Evolutionary conservation across 2,329 filamentous ascomycete genomes (phyloP), one percentile per base, ranked within the genome.

Genomic region (Trichoderma hamatum): DNA sequence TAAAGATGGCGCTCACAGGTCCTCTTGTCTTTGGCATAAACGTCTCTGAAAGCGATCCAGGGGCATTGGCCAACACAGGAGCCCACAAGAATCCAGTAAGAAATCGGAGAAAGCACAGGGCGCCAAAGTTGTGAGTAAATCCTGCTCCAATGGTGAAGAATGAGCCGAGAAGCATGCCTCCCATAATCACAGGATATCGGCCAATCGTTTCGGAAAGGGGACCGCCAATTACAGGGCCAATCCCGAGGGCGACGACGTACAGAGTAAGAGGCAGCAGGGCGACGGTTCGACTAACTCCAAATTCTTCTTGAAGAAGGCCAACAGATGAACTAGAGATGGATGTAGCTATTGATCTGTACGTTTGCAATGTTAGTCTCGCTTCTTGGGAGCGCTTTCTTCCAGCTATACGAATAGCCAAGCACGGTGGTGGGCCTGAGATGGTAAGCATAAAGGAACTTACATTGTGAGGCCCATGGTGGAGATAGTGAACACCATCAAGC

Each of bases 121-220:
- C 82, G 0, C 78, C 83, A 19, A 90, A 85, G 36, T 76, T 83
- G 26, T 83, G 79, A 0, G 84, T 81, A 39, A 87, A 81, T 0
- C 84, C 87, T 0, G 83, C 82, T 3, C 87, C 88, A 1, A 89
- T 74, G 0, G 84, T 85, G 74, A 90, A 90, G 0, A 89, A 73
- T 2, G 83, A 81, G 3, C 84, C 86, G 0, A 86, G 72, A 0
- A 83, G 82, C 2, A 84, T 75, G 0, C 81, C 80, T 2, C 79
- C 72, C 1, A 84, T 67, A 74, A 88, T 89, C 30, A 89, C 82
- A 2, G 82, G 78, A 26, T 83, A 80, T 1, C 89, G 81, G 2
- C 89, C 89, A 39, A 85, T 77, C 0, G 81, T 84, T 74, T 91
- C 89, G 60, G 85, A 88, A 0, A 89, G 73, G 0, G 88, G 89